phyloP scores from a whole-genome alignment of 2,329 filamentous ascomycete genomes.

The Fusarium paranaense region DNA sequence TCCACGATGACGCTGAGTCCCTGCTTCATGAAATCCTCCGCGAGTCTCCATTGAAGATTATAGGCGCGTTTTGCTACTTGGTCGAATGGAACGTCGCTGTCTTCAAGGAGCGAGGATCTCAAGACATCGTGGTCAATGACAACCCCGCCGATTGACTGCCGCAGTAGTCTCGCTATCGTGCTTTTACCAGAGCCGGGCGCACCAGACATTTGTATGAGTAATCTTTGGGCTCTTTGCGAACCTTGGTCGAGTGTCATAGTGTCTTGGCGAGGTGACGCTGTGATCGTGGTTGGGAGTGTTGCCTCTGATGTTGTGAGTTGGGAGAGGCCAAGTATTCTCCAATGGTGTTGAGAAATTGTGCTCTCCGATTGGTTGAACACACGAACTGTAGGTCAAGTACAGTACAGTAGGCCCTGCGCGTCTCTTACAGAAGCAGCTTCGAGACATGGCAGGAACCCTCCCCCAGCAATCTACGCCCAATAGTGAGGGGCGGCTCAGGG shows the following conservation, averaged over 20 bases:
- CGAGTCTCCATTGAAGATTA: slow-evolving; percentile 50
- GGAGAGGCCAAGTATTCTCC: neutral
- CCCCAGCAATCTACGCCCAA: neutral
- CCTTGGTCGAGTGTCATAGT: neutral
- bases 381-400: neutral
- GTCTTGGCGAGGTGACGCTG: neutral
- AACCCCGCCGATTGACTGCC: slow-evolving; percentile 41
- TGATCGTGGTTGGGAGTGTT: neutral
- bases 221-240: neutral
- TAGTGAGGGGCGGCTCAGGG: neutral
- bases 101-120: slow-evolving; percentile 47
- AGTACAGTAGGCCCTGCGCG: neutral
- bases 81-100: slow-evolving; percentile 42
- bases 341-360: neutral
- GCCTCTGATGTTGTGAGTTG: neutral
- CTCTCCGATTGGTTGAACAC: neutral
- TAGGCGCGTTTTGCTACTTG: slow-evolving; percentile 48
- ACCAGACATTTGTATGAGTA: slow-evolving; percentile 50
- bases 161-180: slow-evolving; percentile 48
- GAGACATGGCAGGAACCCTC: neutral
- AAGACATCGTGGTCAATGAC: slow-evolving; percentile 54
- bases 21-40: slow-evolving; percentile 50
- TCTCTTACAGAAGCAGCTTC: neutral
- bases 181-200: slow-evolving; percentile 55
- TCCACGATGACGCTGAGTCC: slow-evolving; percentile 51